Evolutionary conservation across 441 rosid species (phyloP).

Genomic region (Adansonia grandidieri): DNA sequence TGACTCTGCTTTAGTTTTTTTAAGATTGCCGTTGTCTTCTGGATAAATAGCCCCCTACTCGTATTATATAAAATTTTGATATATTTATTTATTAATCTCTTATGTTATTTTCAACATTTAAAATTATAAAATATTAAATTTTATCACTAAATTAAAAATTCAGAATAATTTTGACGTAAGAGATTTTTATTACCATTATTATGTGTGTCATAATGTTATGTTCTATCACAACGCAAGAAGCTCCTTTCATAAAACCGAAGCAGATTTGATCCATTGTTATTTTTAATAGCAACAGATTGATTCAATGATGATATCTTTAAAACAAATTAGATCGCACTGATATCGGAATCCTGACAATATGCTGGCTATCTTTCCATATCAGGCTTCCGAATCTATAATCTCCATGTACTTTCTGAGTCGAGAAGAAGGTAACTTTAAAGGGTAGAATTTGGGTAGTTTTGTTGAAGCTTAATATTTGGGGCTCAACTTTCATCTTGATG

Average conservation of each 20-base stretch:
- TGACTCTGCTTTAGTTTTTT: too few relatives aligned
- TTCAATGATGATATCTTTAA: background rate
- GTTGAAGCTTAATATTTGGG: constrained; percentile 44
- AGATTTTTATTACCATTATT: too few relatives aligned
- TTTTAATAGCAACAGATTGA: background rate
- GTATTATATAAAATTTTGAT: too few relatives aligned
- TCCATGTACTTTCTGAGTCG: constrained; percentile 32
- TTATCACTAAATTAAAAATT: too few relatives aligned
- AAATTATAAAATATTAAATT: too few relatives aligned
- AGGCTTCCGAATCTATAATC: constrained; percentile 62
- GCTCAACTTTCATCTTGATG: constrained; percentile 38
- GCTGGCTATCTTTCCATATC: constrained; percentile 54
- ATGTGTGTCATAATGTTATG: too few relatives aligned
- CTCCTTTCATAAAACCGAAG: background rate
- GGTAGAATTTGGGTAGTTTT: constrained; percentile 24
- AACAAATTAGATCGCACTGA: constrained; percentile 32
- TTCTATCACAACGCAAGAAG: background rate
- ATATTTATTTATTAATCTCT: too few relatives aligned
- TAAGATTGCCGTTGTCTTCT: too few relatives aligned
- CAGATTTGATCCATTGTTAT: background rate
- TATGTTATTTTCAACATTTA: too few relatives aligned
- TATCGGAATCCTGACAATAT: constrained; percentile 49
- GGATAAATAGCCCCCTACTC: too few relatives aligned
- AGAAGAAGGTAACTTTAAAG: constrained; percentile 39
- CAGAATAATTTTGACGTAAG: too few relatives aligned